Evolutionary conservation across 2,329 filamentous ascomycete genomes (phyloP).

Genomic region (Penicillium digitatum): DNA sequence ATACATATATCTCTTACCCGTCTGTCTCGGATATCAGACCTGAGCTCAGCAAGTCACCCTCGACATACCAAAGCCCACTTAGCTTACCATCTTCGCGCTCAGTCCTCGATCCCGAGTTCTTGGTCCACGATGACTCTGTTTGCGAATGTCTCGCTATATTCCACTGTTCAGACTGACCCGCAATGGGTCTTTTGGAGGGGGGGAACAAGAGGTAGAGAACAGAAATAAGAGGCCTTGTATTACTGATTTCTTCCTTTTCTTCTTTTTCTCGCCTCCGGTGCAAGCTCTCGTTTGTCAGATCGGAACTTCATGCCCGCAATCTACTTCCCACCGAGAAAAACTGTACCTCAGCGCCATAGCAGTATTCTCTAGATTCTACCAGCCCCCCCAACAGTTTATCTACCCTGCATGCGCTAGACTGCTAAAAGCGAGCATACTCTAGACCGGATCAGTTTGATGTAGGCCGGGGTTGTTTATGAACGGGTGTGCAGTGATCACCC

Average conservation of each 20-base stretch:
- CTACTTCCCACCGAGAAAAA: background rate
- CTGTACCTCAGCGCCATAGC: background rate
- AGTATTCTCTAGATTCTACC: background rate
- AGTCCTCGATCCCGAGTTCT: constrained; percentile 14
- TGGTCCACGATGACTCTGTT: constrained; percentile 6
- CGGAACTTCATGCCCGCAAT: background rate
- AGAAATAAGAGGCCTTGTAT: background rate
- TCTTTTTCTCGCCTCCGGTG: background rate
- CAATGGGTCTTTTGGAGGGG: background rate
- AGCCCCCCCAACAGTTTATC: background rate
- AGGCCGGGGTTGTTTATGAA: constrained; percentile 17
- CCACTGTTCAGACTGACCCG: background rate
- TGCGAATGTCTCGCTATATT: constrained; percentile 2
- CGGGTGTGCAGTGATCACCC: constrained; percentile 11
- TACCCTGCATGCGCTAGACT: background rate
- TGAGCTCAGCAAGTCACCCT: constrained; percentile 13
- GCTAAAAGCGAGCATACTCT: background rate
- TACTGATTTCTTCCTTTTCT: background rate
- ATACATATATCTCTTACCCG: constrained; percentile 12
- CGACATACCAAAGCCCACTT: constrained; percentile 3
- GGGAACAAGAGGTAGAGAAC: background rate
- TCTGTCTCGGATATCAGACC: constrained; percentile 26
- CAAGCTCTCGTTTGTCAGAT: constrained; percentile 5
- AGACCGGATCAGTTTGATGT: constrained; percentile 3
- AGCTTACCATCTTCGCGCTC: constrained; percentile 1